These are phyloP conservation scores for Colletotrichum cuscutae DNA, from an alignment of 2,329 filamentous ascomycete genomes.

Conservation along the genomic window DNA sequence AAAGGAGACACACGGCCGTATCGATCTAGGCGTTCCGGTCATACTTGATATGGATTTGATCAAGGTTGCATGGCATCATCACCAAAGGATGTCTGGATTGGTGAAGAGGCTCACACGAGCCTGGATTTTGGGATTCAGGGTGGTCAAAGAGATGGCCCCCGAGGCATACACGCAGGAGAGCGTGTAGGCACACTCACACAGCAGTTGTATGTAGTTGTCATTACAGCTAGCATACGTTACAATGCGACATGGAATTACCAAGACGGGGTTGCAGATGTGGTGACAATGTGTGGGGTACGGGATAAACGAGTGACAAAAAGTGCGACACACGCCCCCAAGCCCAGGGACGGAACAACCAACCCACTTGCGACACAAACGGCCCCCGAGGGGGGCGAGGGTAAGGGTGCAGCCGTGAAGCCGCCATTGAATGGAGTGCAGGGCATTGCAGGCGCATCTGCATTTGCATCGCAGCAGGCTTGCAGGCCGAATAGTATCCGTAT, in stretches of 20 bases:
- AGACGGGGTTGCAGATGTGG: background rate
- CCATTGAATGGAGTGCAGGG: constrained; percentile 29
- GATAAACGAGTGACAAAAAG: constrained; percentile 23
- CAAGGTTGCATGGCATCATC: constrained; percentile 6
- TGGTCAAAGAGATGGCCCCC: background rate
- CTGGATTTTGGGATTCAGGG: background rate
- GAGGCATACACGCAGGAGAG: constrained; percentile 7
- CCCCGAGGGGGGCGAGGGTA: background rate
- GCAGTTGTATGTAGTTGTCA: constrained; percentile 10
- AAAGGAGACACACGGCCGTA: background rate
- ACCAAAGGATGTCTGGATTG: background rate
- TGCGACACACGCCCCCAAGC: background rate
- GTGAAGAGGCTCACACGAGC: constrained; percentile 1
- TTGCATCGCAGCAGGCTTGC: constrained; percentile 12
- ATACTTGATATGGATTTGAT: constrained; percentile 11
- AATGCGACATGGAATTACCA: constrained; percentile 17
- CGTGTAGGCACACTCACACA: background rate
- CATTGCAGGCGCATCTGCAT: constrained; percentile 25
- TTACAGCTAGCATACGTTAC: constrained; percentile 12
- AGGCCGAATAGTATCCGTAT: constrained; percentile 1
- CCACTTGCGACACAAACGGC: constrained; percentile 30
- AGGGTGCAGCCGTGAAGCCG: constrained; percentile 8
- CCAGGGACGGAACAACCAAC: background rate
- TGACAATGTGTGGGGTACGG: background rate
- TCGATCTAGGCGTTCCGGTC: constrained; percentile 26